Evolutionary conservation across 192 early-diverging fungal genomes (phyloP).

Genomic region (Martensiomyces pterosporus): DNA sequence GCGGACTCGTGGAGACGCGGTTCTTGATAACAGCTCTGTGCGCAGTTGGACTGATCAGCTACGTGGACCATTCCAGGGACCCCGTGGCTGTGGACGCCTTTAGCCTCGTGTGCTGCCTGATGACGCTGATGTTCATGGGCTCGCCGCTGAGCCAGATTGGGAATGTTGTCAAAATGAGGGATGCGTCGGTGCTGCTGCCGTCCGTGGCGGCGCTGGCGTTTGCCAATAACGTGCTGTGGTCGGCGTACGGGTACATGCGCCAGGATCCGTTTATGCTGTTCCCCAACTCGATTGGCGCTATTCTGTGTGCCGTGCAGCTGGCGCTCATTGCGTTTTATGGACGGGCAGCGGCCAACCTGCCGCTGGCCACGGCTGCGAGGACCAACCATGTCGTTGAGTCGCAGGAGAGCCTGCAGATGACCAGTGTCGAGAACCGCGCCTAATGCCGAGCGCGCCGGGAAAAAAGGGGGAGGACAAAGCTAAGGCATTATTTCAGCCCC

Average conservation of each 20-base stretch:
- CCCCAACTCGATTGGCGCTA: constrained; percentile 29
- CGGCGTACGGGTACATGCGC: constrained; percentile 24
- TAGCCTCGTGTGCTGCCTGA: constrained; percentile 23
- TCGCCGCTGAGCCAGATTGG: constrained; percentile 38
- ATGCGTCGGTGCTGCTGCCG: constrained; percentile 43
- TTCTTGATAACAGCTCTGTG: constrained; percentile 1
- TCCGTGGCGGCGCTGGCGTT: constrained; percentile 25
- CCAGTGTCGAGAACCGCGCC: too few species aligned
- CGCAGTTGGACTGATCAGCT: constrained; percentile 7
- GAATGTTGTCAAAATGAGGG: constrained; percentile 9
- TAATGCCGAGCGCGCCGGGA: too few species aligned
- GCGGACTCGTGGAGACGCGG: constrained; percentile 13
- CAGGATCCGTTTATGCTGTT: constrained; percentile 32
- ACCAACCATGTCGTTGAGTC: background rate
- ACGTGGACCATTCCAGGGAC: constrained; percentile 18
- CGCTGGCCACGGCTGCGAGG: background rate
- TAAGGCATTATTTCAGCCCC: too few species aligned
- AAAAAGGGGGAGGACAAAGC: too few species aligned
- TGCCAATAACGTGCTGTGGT: constrained; percentile 37
- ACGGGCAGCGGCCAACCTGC: constrained; percentile 10
- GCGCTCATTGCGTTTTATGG: constrained; percentile 39
- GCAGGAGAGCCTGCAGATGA: constrained; percentile 11
- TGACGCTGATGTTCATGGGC: constrained; percentile 32
- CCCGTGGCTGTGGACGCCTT: constrained; percentile 8
- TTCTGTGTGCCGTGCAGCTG: constrained; percentile 34